Conservation (phyloP, 176 grass and related monocot species). For the Phyllostachys edulis region DNA sequence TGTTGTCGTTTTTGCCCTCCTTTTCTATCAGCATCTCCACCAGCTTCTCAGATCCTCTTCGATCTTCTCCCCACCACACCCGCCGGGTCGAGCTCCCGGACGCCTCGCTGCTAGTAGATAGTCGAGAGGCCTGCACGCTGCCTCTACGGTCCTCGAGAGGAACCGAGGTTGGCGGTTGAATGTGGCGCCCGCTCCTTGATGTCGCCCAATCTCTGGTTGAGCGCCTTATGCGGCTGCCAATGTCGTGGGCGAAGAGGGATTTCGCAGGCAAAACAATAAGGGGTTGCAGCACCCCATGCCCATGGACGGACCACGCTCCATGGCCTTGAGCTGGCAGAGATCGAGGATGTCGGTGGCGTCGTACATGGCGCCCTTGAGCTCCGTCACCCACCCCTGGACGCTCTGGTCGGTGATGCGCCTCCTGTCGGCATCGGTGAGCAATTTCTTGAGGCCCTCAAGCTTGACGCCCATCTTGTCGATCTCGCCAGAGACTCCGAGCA, state of each 20-base stretch:
- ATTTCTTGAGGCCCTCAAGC: no score
- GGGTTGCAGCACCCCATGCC: no score
- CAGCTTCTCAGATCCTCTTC: neutral
- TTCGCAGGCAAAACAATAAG: no score
- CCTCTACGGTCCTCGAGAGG: no score
- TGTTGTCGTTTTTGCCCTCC: neutral
- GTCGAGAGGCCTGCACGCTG: neutral
- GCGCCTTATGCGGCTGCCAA: neutral
- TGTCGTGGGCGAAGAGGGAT: neutral
- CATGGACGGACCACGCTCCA: no score
- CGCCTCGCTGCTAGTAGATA: no score
- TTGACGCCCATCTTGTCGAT: no score
- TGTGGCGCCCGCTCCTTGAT: neutral
- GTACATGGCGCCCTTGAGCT: slow-evolving; percentile 10
- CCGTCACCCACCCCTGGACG: neutral
- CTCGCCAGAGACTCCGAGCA: no score
- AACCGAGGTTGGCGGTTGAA: neutral
- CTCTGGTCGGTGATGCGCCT: neutral
- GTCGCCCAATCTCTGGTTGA: neutral
- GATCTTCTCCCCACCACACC: neutral
- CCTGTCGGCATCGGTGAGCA: no score
- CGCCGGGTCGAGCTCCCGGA: no score
- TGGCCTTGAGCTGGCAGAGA: neutral
- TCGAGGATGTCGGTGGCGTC: neutral
- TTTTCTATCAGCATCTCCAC: neutral